Base-by-base conservation (phyloP, 495 filamentous ascomycete genomes). In the Usnea hakonensis region DNA sequence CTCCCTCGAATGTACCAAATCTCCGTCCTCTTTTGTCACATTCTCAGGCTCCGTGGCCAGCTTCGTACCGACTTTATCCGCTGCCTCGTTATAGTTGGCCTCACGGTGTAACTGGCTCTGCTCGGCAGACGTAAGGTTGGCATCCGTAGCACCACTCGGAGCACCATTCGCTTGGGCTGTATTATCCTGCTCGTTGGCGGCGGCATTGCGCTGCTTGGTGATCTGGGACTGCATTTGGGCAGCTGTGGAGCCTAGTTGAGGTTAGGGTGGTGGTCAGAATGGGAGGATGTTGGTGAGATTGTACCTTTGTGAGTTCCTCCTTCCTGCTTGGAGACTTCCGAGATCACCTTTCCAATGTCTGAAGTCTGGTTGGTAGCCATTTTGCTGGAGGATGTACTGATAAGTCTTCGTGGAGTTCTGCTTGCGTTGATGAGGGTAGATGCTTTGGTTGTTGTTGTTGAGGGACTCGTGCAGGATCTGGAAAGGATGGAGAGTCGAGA, bases 211-310 rank as follows among this genome's bases (percentile, higher is more conserved):
- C 50, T 67, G 58, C 35, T 70, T 68, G 48, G 66, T 64, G n/a
- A 70, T 50, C 33, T 73, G 44, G 44, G 65, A 69, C 55, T 75
- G 73, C 69, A 75, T 69, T 66, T 73, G 69, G 14, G 72, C 72
- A n/a, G 73, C 64, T 21, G 64, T 65, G 9, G 70, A 72, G 54
- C 64, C 66, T 68, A n/a, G 3, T 30, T 17, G 16, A 32, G n/a
- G 32, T 65, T 13, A 57, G 50, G 38, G 32, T 16, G 36, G 9
- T 38, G 38, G 10, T 26, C 4, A 17, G 0, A 16, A 36, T n/a
- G 26, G 32, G 43, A 21, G 4, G 17, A 28, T 11, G 56, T 6
- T 5, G 52, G 32, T 6, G 28, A 4, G 3, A 23, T 4, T 13
- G 38, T 32, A 61, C 71, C 72, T 64, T 71, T 71, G 30, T 53